Percentiles rank a stretch among this genome's conserved stretches.
phyloP scores from a whole-genome alignment of 495 filamentous ascomycete species.

The Wilcoxina mikolae region DNA sequence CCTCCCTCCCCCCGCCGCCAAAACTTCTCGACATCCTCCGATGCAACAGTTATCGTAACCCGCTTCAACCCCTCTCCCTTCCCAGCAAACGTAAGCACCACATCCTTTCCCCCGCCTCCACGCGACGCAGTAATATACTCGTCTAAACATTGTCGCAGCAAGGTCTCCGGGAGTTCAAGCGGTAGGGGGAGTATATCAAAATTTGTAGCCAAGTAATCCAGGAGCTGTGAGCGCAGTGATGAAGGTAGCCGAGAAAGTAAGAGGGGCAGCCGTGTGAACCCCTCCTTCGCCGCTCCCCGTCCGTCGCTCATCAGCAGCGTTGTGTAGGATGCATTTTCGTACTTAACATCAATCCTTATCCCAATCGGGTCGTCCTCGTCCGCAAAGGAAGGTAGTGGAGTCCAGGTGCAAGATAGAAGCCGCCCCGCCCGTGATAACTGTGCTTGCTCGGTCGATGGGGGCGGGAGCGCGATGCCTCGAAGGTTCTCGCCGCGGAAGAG shows the following conservation, averaged over 20 bases:
- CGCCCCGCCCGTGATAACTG: slow-evolving; percentile 35
- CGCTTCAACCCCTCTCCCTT: slow-evolving; percentile 31
- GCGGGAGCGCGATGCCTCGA: slow-evolving; percentile 32
- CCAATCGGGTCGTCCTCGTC: background rate
- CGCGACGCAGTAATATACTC: background rate
- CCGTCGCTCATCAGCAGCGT: slow-evolving; percentile 9
- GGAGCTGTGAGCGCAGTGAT: slow-evolving; percentile 37
- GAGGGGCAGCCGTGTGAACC: slow-evolving; percentile 38
- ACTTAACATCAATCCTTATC: slow-evolving; percentile 32
- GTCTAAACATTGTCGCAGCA: slow-evolving; percentile 12
- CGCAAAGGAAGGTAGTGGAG: slow-evolving; percentile 29
- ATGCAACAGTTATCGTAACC: slow-evolving; percentile 36
- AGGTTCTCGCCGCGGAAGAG: slow-evolving; percentile 40
- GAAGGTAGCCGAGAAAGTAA: slow-evolving; percentile 40
- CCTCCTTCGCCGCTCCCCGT: slow-evolving; percentile 9
- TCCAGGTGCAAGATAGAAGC: slow-evolving; percentile 37
- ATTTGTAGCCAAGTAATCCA: slow-evolving; percentile 35
- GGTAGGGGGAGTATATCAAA: slow-evolving; percentile 39
- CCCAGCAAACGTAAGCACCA: slow-evolving; percentile 17
- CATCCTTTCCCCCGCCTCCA: slow-evolving; percentile 9
- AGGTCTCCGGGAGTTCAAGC: slow-evolving; percentile 24
- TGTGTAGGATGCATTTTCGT: slow-evolving; percentile 38
- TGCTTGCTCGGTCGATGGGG: slow-evolving; percentile 29
- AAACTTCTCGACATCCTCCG: slow-evolving; percentile 27
- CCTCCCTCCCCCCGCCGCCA: slow-evolving; percentile 9